Percentiles rank a stretch among this genome's conserved stretches.
Evolutionary conservation across 2,329 filamentous ascomycete genomes (phyloP).

Genomic region (Didymella arachidicola): DNA sequence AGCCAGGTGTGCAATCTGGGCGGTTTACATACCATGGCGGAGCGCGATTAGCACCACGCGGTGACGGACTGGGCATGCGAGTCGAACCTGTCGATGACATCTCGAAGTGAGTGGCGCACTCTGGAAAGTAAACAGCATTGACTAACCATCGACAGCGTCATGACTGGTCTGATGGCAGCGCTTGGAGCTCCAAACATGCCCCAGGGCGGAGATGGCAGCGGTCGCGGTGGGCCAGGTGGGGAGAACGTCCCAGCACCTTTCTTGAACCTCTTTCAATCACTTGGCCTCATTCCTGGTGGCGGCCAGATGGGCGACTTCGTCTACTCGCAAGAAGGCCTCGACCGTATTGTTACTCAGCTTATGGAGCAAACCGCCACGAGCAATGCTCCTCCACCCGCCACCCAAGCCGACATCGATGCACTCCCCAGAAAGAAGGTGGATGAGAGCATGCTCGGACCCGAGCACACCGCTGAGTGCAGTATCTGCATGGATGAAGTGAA

Average conservation of each 20-base stretch:
- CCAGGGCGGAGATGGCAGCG: conserved; percentile 15
- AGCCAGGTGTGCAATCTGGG: conserved; percentile 25
- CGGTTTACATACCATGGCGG: conserved; percentile 45
- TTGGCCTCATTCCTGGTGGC: conserved; percentile 43
- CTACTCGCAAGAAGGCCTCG: conserved; percentile 88
- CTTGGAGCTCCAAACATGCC: conserved; percentile 36
- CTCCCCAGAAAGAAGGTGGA: conserved; percentile 77
- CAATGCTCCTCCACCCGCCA: conserved; percentile 82
- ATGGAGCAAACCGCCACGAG: conserved; percentile 83
- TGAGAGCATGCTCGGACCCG: conserved; percentile 71
- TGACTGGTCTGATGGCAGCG: conserved; percentile 45
- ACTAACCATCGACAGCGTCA: conserved; percentile 39
- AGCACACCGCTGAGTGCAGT: conserved; percentile 80
- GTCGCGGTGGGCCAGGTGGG: conserved; percentile 15
- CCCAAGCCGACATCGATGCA: conserved; percentile 74
- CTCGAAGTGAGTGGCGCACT: conserved; percentile 28
- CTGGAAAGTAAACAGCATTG: conserved; percentile 45
- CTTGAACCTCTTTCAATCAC: conserved; percentile 54
- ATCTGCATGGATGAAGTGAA: conserved; percentile 92
- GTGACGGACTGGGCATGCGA: conserved; percentile 59
- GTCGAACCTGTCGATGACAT: conserved; percentile 58
- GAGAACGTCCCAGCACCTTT: conserved; percentile 47
- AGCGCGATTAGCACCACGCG: conserved; percentile 58
- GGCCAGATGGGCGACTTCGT: conserved; percentile 77
- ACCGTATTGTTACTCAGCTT: conserved; percentile 84